phyloP scores from a whole-genome alignment of 2,329 filamentous ascomycete genomes.

The Fusarium zealandicum region DNA sequence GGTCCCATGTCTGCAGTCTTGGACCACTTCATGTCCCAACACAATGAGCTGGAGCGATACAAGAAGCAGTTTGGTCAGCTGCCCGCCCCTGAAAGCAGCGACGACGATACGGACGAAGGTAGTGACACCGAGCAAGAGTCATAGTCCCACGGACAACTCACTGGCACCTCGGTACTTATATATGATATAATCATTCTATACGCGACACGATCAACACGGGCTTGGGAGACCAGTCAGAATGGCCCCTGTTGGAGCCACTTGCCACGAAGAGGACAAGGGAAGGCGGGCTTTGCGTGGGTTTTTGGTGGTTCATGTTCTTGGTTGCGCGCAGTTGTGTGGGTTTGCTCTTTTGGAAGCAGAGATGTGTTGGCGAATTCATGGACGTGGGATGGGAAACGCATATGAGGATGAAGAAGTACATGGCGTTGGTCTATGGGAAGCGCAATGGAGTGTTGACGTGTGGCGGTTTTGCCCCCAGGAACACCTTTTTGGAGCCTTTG shows the following conservation, averaged over 20 bases:
- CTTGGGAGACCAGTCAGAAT: constrained; percentile 21
- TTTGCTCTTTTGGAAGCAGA: constrained; percentile 20
- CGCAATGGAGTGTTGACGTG: constrained; percentile 16
- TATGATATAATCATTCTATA: constrained; percentile 31
- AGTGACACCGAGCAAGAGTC: constrained; percentile 43
- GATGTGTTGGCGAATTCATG: constrained; percentile 9
- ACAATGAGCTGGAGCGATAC: constrained; percentile 70
- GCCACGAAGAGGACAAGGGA: background rate
- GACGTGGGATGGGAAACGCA: constrained; percentile 30
- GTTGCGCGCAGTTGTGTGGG: constrained; percentile 8
- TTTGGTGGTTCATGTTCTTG: constrained; percentile 20
- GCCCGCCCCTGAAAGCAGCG: constrained; percentile 36
- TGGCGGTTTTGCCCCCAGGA: constrained; percentile 7
- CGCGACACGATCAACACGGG: constrained; percentile 27
- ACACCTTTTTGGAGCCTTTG: constrained; percentile 22
- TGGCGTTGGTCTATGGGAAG: constrained; percentile 38
- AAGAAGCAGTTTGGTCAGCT: constrained; percentile 61
- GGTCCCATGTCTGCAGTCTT: constrained; percentile 80
- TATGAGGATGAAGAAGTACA: constrained; percentile 25
- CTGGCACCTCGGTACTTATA: constrained; percentile 18
- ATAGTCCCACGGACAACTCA: constrained; percentile 12
- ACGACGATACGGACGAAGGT: constrained; percentile 40
- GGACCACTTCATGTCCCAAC: constrained; percentile 63
- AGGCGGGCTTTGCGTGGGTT: constrained; percentile 5
- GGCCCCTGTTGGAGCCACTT: constrained; percentile 8